Evolutionary conservation across 108 stramenopile genomes (phyloP), one percentile per base, ranked within the genome.

Genomic region (Fragilariopsis cylindrus): DNA sequence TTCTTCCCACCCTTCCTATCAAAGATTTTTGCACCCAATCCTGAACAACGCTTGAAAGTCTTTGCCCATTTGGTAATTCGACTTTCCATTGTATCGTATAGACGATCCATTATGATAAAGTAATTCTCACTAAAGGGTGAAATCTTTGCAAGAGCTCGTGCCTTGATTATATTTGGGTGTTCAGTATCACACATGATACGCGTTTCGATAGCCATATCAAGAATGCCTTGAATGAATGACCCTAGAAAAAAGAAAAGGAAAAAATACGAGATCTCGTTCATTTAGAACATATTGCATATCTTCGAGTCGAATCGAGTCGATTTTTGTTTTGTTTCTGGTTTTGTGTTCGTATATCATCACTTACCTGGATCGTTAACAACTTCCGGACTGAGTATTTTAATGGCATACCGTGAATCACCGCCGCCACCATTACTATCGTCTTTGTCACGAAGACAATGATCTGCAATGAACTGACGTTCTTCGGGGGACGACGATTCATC

Each of bases 101-200:
- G 71, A 49, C 84, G 73, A 65, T 88, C 88, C 60, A 88, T 62
- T 39, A 88, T 65, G 70, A 75, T 85, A 60, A 81, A 82, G 76
- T 82, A 85, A 21, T 63, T 45, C 8, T 69, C 74, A 13, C 60
- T 13, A 57, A 81, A 85, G 5, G 70, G 76, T 57, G 69, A 57
- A 9, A 48, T 55, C 11, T 18, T 48, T n/a, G 76, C 73, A 16
- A 79, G 50, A 1, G 77, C 90, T 46, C 88, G 66, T 79, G 89
- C 80, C 44, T 83, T 87, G 75, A 92, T 81, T 69, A 92, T 92
- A 55, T 80, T 84, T 58, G 90, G 90, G 75, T 91, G 90, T 21
- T 83, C 72, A 3, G 87, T 65, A 44, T 72, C 69, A 39, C 76
- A 71, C 43, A 91, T 73, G 40, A 85, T 76, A 18, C 82, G 80